Evolutionary conservation across 805 yeast species (phyloP).

Genomic region (Cephaloascus albidus): DNA sequence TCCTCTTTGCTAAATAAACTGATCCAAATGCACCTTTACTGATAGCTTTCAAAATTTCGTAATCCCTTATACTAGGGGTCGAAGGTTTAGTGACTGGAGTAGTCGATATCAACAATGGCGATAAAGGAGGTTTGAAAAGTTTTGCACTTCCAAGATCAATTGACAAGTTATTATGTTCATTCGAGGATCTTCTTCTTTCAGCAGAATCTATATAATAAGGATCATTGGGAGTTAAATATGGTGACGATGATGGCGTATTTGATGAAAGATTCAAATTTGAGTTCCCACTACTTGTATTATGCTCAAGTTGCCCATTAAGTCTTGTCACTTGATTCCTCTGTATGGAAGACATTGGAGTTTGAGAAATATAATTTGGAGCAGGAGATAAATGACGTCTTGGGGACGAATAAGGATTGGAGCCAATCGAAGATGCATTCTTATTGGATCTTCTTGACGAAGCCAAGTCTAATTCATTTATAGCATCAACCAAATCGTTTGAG

Average conservation of each 20-base stretch:
- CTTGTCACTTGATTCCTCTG: constrained; percentile 35
- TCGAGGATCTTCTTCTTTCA: neutral
- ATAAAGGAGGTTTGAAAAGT: constrained; percentile 50
- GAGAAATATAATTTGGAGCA: constrained; percentile 25
- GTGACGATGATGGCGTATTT: constrained; percentile 47
- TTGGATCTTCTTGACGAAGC: constrained; percentile 8
- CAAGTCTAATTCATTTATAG: constrained; percentile 19
- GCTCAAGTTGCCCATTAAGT: neutral
- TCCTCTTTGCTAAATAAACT: constrained; percentile 78
- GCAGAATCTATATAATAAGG: constrained; percentile 1
- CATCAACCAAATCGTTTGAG: constrained; percentile 15
- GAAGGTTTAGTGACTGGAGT: constrained; percentile 38
- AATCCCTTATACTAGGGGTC: constrained; percentile 73
- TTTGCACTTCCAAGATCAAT: neutral
- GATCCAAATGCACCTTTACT: constrained; percentile 98
- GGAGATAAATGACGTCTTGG: constrained; percentile 56
- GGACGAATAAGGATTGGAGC: constrained; percentile 25
- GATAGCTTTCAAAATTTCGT: constrained; percentile 85
- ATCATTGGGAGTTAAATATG: constrained; percentile 31
- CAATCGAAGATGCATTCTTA: constrained; percentile 10
- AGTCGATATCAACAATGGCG: constrained; percentile 69
- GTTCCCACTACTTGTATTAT: neutral
- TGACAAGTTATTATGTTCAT: neutral
- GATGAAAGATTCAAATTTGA: constrained; percentile 1
- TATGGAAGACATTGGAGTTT: constrained; percentile 51